Evolutionary conservation across 345 rosid genomes (phyloP), one percentile per base, ranked within the genome.

Genomic region (Murraya koenigii): DNA sequence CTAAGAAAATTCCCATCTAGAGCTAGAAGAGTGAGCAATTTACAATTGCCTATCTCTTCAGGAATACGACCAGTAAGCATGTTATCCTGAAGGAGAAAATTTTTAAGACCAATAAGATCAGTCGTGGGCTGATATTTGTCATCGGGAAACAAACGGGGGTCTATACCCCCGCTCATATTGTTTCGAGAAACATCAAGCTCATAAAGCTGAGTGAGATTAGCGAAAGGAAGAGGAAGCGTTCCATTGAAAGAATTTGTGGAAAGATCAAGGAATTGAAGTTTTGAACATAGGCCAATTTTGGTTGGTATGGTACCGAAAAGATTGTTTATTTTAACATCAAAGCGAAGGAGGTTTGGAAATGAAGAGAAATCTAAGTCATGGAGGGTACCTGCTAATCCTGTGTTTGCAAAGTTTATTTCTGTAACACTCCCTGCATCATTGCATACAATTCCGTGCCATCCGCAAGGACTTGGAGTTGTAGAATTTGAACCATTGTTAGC

Each of bases 111-210:
- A 15, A 76, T 20, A 11, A 63, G 69, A 41, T 69, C 77, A 17
- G 76, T 72, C 26, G 7, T 72, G 22, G 33, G 17, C 20, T 25
- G 23, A 63, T 33, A 41, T 19, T 9, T 41, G 8, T 28, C 69
- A 74, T 74, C 60, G 41, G 77, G 77, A 61, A 74, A 74, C 59
- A 62, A 30, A 30, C 33, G 69, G 3, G 61, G 22, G 22, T 74
- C 69, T 62, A 74, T 61, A 19, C 5, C 30, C 3, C 77, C 77
- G 1, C 8, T 61, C 14, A 82, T 62, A 47, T 74, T 77, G 56
- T 82, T 82, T 54, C 77, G 65, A 1, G 84, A 82, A 63, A 82
- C 10, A 47, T 82, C 81, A 52, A 82, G 78, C 75, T 82, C 84
- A 52, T 72, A 77, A 76, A 74, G 78, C 23, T 69, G 81, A 62